Base-by-base conservation (phyloP, 169 alveolate genomes). In the Cyclospora cayetanensis region DNA sequence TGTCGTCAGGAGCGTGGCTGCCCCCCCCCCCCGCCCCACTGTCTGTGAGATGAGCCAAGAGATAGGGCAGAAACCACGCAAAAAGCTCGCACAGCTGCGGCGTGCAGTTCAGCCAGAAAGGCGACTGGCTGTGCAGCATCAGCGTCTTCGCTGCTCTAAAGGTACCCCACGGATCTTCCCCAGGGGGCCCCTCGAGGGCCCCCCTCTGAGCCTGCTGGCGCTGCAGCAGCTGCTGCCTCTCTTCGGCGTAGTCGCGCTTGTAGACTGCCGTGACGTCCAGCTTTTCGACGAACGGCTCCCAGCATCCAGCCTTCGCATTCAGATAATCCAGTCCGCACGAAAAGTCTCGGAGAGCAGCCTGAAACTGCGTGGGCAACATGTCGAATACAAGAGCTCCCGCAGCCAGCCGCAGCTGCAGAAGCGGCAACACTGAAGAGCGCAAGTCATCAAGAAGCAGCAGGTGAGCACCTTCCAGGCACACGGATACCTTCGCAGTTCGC, bases 81-180 rank as follows among this genome's bases (percentile, higher is more conserved):
- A 96, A 93, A 66, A 96, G 91, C 76, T 95, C 95, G 90, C 97
- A 95, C 42, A 96, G 91, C 92, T 95, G 96, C 27, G 98, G 97
- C 1, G 98, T 96, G 86, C 95, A 89, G 94, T 96, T 96, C 39
- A 95, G 93, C 95, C 96, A 92, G 31, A 96, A 89, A 63, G 96
- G 96, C 18, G 94, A 93, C 60, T 82, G 92, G 83, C 97, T 93
- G 46, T 95, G 88, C 27, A 96, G 72, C 82, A 95, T 87, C 34
- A 93, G 94, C 66, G 96, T 95, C 63, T 93, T 95, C 1, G 96
- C 96, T 22, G 92, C 92, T 11, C 94, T 76, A 80, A 93, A 95
- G 35, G 82, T 92, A 18, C 93, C 91, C 96, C 97, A 96, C n/a
- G 87, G 93, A 31, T 95, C 93, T 27, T 76, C 92, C 46, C 79